Evolutionary conservation across 495 filamentous ascomycete species (phyloP), one percentile per base, ranked within the genome.

Genomic region (Thozetella sp.): DNA sequence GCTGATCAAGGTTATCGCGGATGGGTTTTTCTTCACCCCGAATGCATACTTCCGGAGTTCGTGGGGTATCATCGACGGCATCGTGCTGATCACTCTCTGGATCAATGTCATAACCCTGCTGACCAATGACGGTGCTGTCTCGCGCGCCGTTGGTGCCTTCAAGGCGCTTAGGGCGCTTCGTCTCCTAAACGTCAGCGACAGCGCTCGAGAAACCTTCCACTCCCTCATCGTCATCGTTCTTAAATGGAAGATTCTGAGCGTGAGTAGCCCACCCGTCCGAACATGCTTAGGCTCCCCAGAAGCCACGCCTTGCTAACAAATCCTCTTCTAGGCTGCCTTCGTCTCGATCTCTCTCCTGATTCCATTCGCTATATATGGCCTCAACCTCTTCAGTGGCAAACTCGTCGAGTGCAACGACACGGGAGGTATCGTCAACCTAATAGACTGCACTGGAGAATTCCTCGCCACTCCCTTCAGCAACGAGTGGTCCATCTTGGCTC

Each of bases 41-140:
- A 97, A 99, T 76, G 96, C 95, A 3, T 99, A 96, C 64, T 95
- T 97, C 72, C 86, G 95, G 61, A 90, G 95, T 61, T 94, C 93
- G 0, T 99, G 95, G 95, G 95, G 95, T 24, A 88, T 97, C 57
- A 97, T 99, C 58, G 95, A 99, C 70, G 95, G 90, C 24, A 67
- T 98, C 54, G 95, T 99, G 58, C 80, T 99, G 51, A 73, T 97
- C 57, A 98, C 95, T 0, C 87, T 99, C 4, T 99, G 95, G 95
- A 90, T 97, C 67, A 97, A 93, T 67, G 95, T 99, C 56, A 77
- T 86, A 30, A 92, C 93, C 15, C 88, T 93, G 3, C 76, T 98
- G 12, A 83, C 79, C 65, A 84, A 89, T 45, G 87, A 94, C 56
- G 92, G 90, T 48, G 86, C 86, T 50, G 86, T 97, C 51, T 96